Conservation (phyloP, 306 rosid species). For the Vachellia pachyceras region DNA sequence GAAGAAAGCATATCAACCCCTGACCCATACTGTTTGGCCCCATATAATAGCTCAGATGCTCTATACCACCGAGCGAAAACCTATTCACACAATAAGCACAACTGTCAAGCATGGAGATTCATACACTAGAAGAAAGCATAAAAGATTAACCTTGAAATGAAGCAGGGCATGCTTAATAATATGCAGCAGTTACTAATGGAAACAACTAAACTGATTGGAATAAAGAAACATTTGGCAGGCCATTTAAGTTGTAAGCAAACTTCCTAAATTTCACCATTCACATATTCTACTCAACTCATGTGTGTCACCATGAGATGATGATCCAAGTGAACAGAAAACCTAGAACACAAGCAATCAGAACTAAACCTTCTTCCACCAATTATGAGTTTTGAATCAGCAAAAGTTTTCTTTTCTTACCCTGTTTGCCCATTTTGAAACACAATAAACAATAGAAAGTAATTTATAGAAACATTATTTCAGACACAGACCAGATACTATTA, state of each 20-base stretch:
- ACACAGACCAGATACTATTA: slow-evolving; percentile 13
- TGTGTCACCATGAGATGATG: not conserved
- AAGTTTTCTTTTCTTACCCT: slow-evolving; percentile 8
- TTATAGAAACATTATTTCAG: not conserved
- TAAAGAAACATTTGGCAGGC: slow-evolving; percentile 14
- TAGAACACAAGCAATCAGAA: slow-evolving; percentile 23
- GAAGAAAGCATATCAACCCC: no score
- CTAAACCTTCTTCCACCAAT: not conserved
- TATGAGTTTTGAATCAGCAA: not conserved
- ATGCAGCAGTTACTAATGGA: slow-evolving; percentile 29
- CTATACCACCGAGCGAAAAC: no score
- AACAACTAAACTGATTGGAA: slow-evolving; percentile 34
- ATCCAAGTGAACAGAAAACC: slow-evolving; percentile 22
- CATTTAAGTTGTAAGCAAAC: slow-evolving; percentile 15
- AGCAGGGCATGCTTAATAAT: slow-evolving; percentile 22
- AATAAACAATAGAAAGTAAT: not conserved
- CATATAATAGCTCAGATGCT: no score
- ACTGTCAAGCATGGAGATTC: no score
- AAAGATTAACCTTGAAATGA: slow-evolving; percentile 16
- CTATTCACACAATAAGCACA: no score
- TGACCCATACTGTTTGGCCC: no score
- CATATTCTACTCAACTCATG: slow-evolving; percentile 11
- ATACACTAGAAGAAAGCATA: no score
- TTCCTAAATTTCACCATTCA: slow-evolving; percentile 17
- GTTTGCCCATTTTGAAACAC: not conserved